Percentiles rank a stretch among this genome's conserved stretches.
Conservation (phyloP, 2,329 filamentous ascomycete genomes). For the Aspergillus puulaauensis region DNA sequence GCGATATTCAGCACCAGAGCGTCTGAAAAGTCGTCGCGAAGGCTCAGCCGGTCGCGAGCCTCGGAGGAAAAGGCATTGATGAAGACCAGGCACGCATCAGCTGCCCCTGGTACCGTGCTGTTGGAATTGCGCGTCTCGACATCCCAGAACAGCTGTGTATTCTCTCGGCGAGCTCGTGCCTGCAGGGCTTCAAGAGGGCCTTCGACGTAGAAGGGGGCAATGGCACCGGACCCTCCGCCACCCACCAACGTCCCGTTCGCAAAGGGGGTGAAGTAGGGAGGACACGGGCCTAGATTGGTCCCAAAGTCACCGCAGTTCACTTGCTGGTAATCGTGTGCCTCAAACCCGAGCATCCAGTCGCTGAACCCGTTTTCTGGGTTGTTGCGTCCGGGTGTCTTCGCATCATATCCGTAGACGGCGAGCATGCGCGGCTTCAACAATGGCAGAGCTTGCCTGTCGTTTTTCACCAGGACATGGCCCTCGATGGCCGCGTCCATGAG, state of each 20-base stretch:
- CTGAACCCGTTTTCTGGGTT: background rate
- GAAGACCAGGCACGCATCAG: constrained; percentile 50
- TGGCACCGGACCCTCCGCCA: constrained; percentile 23
- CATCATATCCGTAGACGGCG: background rate
- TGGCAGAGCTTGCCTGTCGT: background rate
- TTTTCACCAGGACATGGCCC: background rate
- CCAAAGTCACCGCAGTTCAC: background rate
- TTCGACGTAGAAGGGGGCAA: background rate
- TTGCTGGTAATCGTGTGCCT: background rate
- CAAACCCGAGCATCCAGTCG: background rate
- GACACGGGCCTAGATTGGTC: no score
- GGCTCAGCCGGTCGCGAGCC: constrained; percentile 13
- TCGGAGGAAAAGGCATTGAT: constrained; percentile 45
- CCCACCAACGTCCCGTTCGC: constrained; percentile 49
- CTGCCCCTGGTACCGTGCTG: no score
- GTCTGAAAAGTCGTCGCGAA: constrained; percentile 50
- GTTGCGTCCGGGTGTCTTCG: background rate
- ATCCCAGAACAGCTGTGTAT: no score
- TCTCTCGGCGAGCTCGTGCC: background rate
- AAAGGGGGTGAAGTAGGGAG: no score
- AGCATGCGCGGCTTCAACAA: background rate
- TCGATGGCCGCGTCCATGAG: background rate
- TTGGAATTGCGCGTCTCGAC: no score
- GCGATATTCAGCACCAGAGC: constrained; percentile 56
- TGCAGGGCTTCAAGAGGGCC: background rate